Percentiles rank a stretch among this genome's conserved stretches.
phyloP scores from a whole-genome alignment of 202 grass and related monocot genomes.

The Brachypodium distachyon region DNA sequence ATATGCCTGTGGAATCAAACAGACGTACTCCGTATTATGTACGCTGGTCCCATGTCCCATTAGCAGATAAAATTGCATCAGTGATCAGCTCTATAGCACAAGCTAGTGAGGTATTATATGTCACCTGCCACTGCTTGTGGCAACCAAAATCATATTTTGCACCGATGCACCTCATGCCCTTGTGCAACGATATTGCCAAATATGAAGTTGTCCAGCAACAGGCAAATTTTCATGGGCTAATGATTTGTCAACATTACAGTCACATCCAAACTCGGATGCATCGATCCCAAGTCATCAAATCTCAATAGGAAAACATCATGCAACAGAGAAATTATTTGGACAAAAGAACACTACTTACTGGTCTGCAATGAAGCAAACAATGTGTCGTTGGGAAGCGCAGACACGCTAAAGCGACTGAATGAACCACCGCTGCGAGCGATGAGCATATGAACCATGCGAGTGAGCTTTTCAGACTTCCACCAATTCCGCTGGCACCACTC shows the following conservation, averaged over 20 bases:
- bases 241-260: background rate
- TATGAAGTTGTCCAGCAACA: background rate
- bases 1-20: no score
- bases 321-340: background rate
- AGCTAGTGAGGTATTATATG: background rate
- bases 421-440: constrained; percentile 44
- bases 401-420: constrained; percentile 47
- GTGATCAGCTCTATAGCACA: background rate
- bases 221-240: background rate
- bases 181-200: background rate
- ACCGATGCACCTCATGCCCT: background rate
- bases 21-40: no score
- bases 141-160: background rate
- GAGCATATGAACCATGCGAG: constrained; percentile 61
- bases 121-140: background rate
- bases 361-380: constrained; percentile 62
- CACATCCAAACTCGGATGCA: no score
- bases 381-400: constrained; percentile 45
- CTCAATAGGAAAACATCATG: background rate
- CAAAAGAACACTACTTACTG: constrained; percentile 42
- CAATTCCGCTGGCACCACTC: constrained; percentile 64
- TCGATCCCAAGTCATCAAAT: constrained; percentile 2
- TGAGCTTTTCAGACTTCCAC: constrained; percentile 43
- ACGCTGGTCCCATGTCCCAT: background rate
- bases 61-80: background rate